Evolutionary conservation across 352 stramenopile genomes (phyloP).

Genomic region (Pythium rhizo-oryzae): DNA sequence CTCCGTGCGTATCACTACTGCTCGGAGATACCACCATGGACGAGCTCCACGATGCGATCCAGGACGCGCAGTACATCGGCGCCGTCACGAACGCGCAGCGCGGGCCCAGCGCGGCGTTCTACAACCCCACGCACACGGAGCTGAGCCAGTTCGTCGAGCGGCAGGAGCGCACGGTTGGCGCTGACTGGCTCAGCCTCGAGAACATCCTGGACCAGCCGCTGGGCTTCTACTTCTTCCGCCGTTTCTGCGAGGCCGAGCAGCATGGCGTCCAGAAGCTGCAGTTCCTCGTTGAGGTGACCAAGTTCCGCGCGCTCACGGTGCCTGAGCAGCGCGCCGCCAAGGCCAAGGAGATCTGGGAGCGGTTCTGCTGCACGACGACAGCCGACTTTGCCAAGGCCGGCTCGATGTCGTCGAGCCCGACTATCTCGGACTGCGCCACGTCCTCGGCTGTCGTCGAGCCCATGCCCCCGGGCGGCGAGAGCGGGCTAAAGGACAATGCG

Average conservation of each 20-base stretch:
- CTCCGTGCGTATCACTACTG: too few species aligned
- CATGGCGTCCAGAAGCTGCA: slow-evolving; percentile 62
- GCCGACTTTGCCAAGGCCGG: slow-evolving; percentile 20
- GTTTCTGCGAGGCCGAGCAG: slow-evolving; percentile 74
- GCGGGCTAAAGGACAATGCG: background rate
- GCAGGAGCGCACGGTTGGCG: slow-evolving; percentile 51
- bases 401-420: slow-evolving; percentile 11
- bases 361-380: slow-evolving; percentile 43
- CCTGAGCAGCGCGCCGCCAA: slow-evolving; percentile 50
- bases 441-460: slow-evolving; percentile 17
- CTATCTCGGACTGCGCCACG: slow-evolving; percentile 14
- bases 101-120: slow-evolving; percentile 69
- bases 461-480: background rate
- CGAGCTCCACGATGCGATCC: slow-evolving; percentile 88
- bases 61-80: slow-evolving; percentile 90
- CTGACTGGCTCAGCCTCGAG: slow-evolving; percentile 69
- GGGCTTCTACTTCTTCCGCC: slow-evolving; percentile 80
- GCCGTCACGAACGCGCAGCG: slow-evolving; percentile 78
- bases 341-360: slow-evolving; percentile 60
- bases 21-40: slow-evolving; percentile 49
- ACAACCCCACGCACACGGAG: slow-evolving; percentile 65
- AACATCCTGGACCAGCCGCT: slow-evolving; percentile 78
- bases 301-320: slow-evolving; percentile 53
- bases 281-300: slow-evolving; percentile 78
- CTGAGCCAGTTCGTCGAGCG: slow-evolving; percentile 65